phyloP scores from a whole-genome alignment of 495 filamentous ascomycete species.

The Hyaloscypha hepaticicola region DNA sequence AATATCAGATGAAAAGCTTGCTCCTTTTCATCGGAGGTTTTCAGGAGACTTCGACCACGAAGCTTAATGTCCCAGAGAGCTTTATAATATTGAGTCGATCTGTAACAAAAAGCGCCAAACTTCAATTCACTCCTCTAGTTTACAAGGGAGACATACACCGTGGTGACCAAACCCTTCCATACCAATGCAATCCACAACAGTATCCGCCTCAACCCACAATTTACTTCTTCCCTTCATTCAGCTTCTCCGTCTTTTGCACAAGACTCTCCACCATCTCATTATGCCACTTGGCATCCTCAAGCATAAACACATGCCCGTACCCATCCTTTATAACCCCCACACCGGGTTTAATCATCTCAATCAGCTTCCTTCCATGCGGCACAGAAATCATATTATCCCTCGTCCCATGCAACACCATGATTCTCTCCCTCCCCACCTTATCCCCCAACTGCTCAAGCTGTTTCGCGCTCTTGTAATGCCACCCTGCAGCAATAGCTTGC shows the following conservation, averaged over 20 bases:
- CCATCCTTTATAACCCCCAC: slow-evolving; percentile 55
- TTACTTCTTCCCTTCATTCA: neutral
- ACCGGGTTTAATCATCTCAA: slow-evolving; percentile 52
- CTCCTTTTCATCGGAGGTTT: too few species aligned
- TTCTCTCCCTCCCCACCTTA: slow-evolving; percentile 65
- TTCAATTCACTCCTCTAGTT: neutral
- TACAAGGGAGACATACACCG: neutral
- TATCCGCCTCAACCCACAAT: neutral
- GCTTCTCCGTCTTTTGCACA: slow-evolving; percentile 19
- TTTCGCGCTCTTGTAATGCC: slow-evolving; percentile 67
- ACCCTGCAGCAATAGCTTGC: slow-evolving; percentile 75
- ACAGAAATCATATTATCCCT: slow-evolving; percentile 71
- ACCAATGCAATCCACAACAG: neutral
- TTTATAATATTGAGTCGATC: too few species aligned
- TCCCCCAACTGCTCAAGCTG: slow-evolving; percentile 65
- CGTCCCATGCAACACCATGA: slow-evolving; percentile 72
- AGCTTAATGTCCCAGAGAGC: too few species aligned
- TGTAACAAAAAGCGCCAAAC: neutral
- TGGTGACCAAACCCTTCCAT: too few species aligned
- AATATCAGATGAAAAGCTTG: neutral
- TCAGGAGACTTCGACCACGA: too few species aligned
- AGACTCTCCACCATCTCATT: slow-evolving; percentile 27
- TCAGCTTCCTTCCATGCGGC: slow-evolving; percentile 60
- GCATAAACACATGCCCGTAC: slow-evolving; percentile 57
- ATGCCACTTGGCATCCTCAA: slow-evolving; percentile 31